Conservation (phyloP, 1,284 basidiomycete species). For the Trametes sp. region DNA sequence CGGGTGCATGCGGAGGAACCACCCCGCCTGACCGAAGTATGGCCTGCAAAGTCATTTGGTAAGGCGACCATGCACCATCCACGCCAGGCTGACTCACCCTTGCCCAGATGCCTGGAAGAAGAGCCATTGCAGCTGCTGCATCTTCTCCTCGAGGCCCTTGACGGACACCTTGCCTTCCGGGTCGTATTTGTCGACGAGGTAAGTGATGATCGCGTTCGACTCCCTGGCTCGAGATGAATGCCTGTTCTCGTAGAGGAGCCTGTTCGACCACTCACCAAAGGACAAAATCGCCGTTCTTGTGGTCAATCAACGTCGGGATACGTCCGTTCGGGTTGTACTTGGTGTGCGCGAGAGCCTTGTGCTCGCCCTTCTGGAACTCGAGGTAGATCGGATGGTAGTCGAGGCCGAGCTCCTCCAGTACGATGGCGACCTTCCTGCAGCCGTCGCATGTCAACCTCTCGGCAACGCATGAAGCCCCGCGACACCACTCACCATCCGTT, state of each 20-base stretch:
- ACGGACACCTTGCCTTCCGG: slow-evolving; percentile 35
- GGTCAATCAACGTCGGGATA: slow-evolving; percentile 44
- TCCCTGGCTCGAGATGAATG: slow-evolving; percentile 35
- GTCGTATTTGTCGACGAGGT: slow-evolving; percentile 43
- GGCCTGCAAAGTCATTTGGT: slow-evolving; percentile 6
- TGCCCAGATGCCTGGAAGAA: slow-evolving; percentile 43
- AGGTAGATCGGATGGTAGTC: slow-evolving; percentile 38
- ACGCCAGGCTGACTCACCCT: slow-evolving; percentile 23
- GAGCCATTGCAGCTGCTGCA: slow-evolving; percentile 38
- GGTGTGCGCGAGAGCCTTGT: slow-evolving; percentile 33
- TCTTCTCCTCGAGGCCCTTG: slow-evolving; percentile 30
- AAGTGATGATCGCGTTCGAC: slow-evolving; percentile 43
- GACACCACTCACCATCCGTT: not conserved
- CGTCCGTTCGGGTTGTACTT: slow-evolving; percentile 41
- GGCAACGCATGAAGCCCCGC: not conserved
- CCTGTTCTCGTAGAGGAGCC: not conserved
- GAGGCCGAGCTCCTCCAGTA: slow-evolving; percentile 40
- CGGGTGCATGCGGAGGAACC: slow-evolving; percentile 35
- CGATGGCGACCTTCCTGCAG: slow-evolving; percentile 34
- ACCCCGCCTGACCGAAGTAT: slow-evolving; percentile 36
- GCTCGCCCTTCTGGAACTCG: slow-evolving; percentile 36
- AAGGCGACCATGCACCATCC: not conserved
- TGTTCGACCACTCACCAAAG: not conserved
- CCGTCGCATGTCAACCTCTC: not conserved
- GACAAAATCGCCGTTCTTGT: slow-evolving; percentile 40